Evolutionary conservation across 371 early-diverging fungal genomes (phyloP), one percentile per base, ranked within the genome.

Genomic region (Mortierella sp.): DNA sequence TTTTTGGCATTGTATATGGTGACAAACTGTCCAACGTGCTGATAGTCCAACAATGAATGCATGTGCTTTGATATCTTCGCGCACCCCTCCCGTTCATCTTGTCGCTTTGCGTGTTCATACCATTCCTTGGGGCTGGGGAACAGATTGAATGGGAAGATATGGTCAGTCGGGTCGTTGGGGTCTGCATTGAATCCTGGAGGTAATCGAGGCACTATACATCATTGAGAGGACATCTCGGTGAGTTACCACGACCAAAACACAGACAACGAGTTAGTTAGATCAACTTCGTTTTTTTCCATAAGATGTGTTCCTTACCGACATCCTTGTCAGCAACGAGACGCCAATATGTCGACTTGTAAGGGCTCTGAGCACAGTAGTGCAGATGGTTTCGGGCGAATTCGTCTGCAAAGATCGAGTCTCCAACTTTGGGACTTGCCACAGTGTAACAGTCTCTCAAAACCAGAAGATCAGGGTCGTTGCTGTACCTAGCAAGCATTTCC

Each of bases 391-490:
- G 25, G 29, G 59, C 62, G 22, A 76, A 76, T 41, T 64, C 65
- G 3, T 57, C 39, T n/a, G 83, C 83, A 73, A 85, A 84, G 3
- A 74, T 67, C 0, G 76, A 72, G 47, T 85, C 83, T 1, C 86
- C 83, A 0, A 84, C 62, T 19, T 78, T 82, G 9, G 86, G 84
- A 8, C 74, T 72, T 0, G 84, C 83, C 44, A 79, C 71, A 6
- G 78, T 79, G 49, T 85, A 85, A 4, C 71, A 71, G 44, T 83
- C 84, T 8, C 84, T 60, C 14, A 85, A 44, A 1, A 68, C 31
- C 21, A 74, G 40, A 41, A 76, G 13, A 10, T 59, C 47, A 5
- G 37, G 48, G 17, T 28, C 40, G 8, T 53, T 40, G 39, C 49
- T 57, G 66, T 40, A 69, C 13, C 77, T 60, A 16, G 48, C 31